These are phyloP conservation scores for Telfairia occidentalis DNA, from an alignment of 331 rosid genomes.

Conservation along the genomic window DNA sequence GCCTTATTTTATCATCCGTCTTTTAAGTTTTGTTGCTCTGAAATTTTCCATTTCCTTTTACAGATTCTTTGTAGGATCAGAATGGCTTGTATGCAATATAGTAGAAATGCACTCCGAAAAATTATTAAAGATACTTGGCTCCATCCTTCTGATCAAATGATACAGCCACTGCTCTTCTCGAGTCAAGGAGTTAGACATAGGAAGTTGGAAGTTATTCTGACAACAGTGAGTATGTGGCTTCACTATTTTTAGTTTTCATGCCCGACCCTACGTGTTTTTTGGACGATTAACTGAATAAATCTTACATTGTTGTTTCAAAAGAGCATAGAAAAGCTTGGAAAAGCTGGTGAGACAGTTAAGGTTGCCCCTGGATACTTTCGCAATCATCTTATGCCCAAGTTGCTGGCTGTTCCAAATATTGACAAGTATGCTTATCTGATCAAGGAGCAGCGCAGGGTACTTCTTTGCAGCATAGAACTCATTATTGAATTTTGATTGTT, in stretches of 20 bases:
- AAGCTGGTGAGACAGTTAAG: conserved; percentile 80
- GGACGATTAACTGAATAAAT: background rate
- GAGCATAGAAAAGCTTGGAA: conserved; percentile 75
- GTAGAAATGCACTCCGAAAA: conserved; percentile 49
- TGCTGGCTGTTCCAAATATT: conserved; percentile 83
- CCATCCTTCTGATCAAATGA: conserved; percentile 28
- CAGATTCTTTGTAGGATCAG: background rate
- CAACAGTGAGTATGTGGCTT: conserved; percentile 38
- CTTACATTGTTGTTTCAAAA: conserved; percentile 10
- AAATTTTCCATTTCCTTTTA: background rate
- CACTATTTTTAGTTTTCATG: background rate
- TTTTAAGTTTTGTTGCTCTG: background rate
- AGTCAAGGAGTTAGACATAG: conserved; percentile 69
- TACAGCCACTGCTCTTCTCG: conserved; percentile 51
- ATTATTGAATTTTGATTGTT: background rate
- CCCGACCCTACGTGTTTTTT: background rate
- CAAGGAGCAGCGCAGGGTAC: conserved; percentile 66
- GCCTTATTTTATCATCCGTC: background rate
- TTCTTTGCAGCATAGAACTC: background rate
- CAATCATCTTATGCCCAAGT: conserved; percentile 90
- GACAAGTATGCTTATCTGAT: conserved; percentile 77
- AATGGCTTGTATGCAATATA: conserved; percentile 56
- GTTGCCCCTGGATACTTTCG: conserved; percentile 92
- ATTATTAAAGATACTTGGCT: conserved; percentile 32
- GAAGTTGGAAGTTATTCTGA: conserved; percentile 70